These are phyloP conservation scores for Babesia ovis DNA, from an alignment of 169 alveolate species.

Conservation along the genomic window DNA sequence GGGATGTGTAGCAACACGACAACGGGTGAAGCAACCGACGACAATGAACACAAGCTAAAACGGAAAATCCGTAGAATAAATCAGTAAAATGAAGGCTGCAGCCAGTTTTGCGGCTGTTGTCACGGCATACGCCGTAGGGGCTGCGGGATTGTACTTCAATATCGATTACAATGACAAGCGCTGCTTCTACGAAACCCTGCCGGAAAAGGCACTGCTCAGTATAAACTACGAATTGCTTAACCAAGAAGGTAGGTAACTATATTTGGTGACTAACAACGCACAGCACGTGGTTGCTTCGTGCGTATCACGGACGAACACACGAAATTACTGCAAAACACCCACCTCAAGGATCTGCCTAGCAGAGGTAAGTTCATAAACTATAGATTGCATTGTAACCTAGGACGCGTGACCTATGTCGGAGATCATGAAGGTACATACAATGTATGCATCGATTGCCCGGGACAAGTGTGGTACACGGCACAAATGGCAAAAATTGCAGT, in stretches of 20 bases:
- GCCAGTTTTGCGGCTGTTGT: not conserved
- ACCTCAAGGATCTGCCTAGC: conserved; percentile 30
- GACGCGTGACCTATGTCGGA: conserved; percentile 66
- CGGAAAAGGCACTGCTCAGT: conserved; percentile 54
- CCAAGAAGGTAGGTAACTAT: conserved; percentile 36
- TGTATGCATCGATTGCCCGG: conserved; percentile 74
- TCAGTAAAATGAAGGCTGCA: conserved; percentile 6
- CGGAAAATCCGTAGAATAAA: not conserved
- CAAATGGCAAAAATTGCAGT: conserved; percentile 65
- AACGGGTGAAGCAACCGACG: not conserved
- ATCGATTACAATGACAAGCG: conserved; percentile 48
- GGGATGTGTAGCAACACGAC: conserved; percentile 11
- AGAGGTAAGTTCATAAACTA: not conserved
- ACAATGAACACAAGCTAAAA: not conserved
- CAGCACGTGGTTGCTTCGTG: conserved; percentile 45
- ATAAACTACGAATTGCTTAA: conserved; percentile 45
- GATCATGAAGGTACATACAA: conserved; percentile 56
- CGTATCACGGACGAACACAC: conserved; percentile 21
- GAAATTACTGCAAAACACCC: conserved; percentile 31
- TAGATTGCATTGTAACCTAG: conserved; percentile 10
- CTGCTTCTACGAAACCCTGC: conserved; percentile 61
- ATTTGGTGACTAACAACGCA: not conserved
- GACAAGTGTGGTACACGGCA: conserved; percentile 69
- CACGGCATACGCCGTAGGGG: conserved; percentile 12
- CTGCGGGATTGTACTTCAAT: conserved; percentile 34